A percentile compares a stretch with the other conserved stretches of the same genome.
Conservation (phyloP, 768 basidiomycete genomes). For the Collybia mongolica region DNA sequence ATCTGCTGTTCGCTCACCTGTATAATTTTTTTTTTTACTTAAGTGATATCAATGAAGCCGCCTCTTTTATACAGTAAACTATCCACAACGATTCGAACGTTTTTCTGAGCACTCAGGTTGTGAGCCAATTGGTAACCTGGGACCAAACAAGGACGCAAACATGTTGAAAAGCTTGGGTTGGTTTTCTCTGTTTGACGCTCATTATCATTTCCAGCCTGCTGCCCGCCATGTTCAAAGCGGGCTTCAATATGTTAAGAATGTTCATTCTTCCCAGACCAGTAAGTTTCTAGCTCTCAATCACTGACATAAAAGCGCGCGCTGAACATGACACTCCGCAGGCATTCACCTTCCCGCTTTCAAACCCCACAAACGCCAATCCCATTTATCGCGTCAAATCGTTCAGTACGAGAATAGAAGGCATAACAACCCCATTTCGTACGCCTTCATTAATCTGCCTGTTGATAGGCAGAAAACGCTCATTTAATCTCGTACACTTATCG, state of each 20-base stretch:
- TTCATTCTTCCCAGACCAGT: conserved; percentile 20
- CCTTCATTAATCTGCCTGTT: not conserved
- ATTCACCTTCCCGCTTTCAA: conserved; percentile 8
- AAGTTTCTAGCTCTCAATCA: not conserved
- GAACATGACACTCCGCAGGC: not conserved
- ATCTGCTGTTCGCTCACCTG: no score
- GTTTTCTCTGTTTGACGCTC: no score
- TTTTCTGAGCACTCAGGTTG: no score
- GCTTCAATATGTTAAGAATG: conserved; percentile 15
- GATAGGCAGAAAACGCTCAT: not conserved
- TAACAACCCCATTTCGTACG: not conserved
- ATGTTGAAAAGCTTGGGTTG: no score
- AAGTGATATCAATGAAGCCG: no score
- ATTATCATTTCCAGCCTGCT: not conserved
- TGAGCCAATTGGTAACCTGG: no score
- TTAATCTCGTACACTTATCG: not conserved
- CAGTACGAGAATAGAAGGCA: not conserved
- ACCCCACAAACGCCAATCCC: not conserved
- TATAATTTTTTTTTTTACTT: no score
- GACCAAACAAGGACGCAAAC: no score
- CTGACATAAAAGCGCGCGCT: not conserved
- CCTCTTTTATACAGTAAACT: no score
- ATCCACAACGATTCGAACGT: no score
- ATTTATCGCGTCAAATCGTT: not conserved
- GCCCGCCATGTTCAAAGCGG: conserved; percentile 11